These are phyloP conservation scores for Penicillium sp. DNA, from an alignment of 2,329 filamentous ascomycete genomes.

Conservation along the genomic window DNA sequence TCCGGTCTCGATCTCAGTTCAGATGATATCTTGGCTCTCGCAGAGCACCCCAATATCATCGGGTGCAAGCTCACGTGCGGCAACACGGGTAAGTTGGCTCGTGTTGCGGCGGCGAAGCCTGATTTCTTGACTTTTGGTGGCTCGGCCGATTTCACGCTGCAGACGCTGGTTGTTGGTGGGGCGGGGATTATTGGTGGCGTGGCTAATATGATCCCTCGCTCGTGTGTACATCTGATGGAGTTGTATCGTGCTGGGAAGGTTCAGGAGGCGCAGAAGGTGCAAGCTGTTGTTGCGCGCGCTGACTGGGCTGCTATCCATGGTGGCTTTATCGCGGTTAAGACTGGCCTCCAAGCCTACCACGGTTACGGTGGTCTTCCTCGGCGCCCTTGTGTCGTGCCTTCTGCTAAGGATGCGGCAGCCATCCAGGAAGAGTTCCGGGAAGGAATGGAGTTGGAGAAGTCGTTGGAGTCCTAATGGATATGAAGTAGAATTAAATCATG, in stretches of 20 bases:
- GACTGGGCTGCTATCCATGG: constrained; percentile 83
- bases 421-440: constrained; percentile 40
- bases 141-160: constrained; percentile 82
- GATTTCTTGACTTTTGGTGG: constrained; percentile 82
- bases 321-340: constrained; percentile 83
- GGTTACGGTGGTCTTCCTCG: constrained; percentile 78
- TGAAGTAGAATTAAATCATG: background rate
- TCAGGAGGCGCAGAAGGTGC: constrained; percentile 70
- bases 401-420: constrained; percentile 29
- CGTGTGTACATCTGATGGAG: constrained; percentile 75
- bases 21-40: constrained; percentile 59
- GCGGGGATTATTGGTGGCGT: constrained; percentile 82
- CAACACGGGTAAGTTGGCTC: constrained; percentile 69
- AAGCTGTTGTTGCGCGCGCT: constrained; percentile 72
- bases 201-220: constrained; percentile 80
- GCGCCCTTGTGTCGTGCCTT: constrained; percentile 58
- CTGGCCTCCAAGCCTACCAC: constrained; percentile 73
- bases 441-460: constrained; percentile 37
- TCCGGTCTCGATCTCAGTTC: constrained; percentile 67
- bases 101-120: constrained; percentile 52
- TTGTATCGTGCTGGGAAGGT: constrained; percentile 69
- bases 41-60: constrained; percentile 62
- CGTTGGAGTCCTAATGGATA: constrained; percentile 21
- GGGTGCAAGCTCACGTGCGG: constrained; percentile 71
- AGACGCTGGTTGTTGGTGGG: constrained; percentile 74